Conservation (phyloP, 352 stramenopile genomes). For the Elongisporangium prolatum region DNA sequence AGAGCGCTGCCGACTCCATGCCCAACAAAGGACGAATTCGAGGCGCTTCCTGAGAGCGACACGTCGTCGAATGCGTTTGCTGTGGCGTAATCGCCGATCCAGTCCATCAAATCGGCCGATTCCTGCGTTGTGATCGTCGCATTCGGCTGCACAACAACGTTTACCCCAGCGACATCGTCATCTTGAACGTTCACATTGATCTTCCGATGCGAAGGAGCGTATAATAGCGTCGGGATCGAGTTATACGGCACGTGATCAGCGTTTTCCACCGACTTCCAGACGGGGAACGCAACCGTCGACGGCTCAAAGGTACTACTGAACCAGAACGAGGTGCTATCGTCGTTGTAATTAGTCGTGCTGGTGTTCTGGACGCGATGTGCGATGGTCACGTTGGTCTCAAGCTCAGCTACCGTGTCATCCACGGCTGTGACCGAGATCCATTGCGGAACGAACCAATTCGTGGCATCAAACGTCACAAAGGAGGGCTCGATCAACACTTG, state of each 20-base stretch:
- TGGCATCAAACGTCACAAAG: constrained; percentile 53
- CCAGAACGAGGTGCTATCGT: constrained; percentile 54
- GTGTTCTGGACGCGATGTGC: constrained; percentile 50
- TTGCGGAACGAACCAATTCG: constrained; percentile 64
- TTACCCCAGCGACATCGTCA: constrained; percentile 40
- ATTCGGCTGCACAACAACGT: constrained; percentile 37
- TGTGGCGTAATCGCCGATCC: constrained; percentile 47
- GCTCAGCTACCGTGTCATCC: constrained; percentile 40
- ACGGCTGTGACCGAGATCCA: constrained; percentile 39
- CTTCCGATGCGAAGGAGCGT: constrained; percentile 33
- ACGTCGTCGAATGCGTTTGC: constrained; percentile 56
- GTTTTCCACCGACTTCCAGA: constrained; percentile 12
- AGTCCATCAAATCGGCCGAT: constrained; percentile 31
- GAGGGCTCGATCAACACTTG: constrained; percentile 47
- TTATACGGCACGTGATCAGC: constrained; percentile 53
- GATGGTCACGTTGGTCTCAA: constrained; percentile 27
- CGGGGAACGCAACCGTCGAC: constrained; percentile 15
- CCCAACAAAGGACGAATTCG: not conserved
- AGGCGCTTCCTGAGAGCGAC: constrained; percentile 17
- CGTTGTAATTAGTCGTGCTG: constrained; percentile 32
- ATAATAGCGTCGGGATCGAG: constrained; percentile 36
- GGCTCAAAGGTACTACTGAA: constrained; percentile 21
- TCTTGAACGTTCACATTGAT: constrained; percentile 52
- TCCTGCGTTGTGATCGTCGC: constrained; percentile 31
- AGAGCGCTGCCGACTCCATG: constrained; percentile 12